These are phyloP conservation scores for Sequoia sempervirens DNA, from an alignment of 75 land plant genomes.

Conservation along the genomic window DNA sequence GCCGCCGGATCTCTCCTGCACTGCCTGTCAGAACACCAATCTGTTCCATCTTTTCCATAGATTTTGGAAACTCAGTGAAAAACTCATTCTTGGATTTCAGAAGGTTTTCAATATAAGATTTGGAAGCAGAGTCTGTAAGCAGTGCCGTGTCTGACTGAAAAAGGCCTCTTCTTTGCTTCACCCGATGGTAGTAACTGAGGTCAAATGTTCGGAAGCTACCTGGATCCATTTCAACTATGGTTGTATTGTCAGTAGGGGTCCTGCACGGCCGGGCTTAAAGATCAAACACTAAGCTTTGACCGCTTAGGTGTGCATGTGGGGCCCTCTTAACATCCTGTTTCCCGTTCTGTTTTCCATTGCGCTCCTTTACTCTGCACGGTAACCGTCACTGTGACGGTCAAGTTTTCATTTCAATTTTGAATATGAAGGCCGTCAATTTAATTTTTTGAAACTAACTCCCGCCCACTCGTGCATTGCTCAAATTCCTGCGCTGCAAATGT, in stretches of 20 bases:
- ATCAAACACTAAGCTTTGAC: no score
- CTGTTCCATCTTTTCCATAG: conserved; percentile 37
- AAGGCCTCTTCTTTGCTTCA: not conserved
- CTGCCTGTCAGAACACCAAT: conserved; percentile 19
- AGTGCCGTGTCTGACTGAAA: conserved; percentile 18
- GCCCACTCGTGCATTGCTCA: no score
- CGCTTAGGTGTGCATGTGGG: no score
- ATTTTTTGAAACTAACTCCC: no score
- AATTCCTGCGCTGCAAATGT: no score
- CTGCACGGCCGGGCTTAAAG: no score
- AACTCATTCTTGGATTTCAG: conserved; percentile 5
- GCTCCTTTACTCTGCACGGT: no score
- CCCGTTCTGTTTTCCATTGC: no score
- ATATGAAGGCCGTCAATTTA: no score
- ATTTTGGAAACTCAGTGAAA: conserved; percentile 16
- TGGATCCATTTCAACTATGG: not conserved
- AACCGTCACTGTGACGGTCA: no score
- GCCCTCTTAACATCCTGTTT: no score
- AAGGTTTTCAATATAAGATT: not conserved
- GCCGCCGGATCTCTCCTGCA: conserved; percentile 12
- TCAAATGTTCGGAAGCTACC: conserved; percentile 5
- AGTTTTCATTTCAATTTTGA: no score
- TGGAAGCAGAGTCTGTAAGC: not conserved
- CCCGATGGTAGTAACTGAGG: not conserved
- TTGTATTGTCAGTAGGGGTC: not conserved